Base-by-base conservation (phyloP, 2,329 filamentous ascomycete genomes). In the Diaporthe nobilis region DNA sequence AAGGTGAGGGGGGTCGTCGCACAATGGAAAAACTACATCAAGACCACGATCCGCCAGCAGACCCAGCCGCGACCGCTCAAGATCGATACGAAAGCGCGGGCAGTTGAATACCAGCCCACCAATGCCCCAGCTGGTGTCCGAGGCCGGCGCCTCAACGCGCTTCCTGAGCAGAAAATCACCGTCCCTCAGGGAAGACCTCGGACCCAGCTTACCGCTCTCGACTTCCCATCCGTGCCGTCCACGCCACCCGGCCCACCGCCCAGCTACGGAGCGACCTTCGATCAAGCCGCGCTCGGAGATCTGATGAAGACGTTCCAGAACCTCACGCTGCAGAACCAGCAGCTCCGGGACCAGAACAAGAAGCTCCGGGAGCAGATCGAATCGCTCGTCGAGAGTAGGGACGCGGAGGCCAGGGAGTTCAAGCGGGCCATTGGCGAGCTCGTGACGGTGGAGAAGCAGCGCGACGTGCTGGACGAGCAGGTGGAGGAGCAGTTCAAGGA, bases 181-280 rank as follows among this genome's bases (percentile, higher is more conserved):
- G 13, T 10, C 20, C 47, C 34, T 2, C 44, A 42, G 1, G 47
- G 3, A 34, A 17, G 3, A 39, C 12, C 13, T 15, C 47, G 34
- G 10, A 2, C 2, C 8, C 8, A 20, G 31, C 1, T 15, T 0
- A 7, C 13, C 15, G 31, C 34, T 5, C 2, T 22, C n/a, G 31
- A 22, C 5, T 10, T 28, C n/a, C 22, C 65, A 3, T 20, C n/a
- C 13, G 5, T 25, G 9, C 28, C 65, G 3, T 25, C n/a, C 13
- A 3, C 4, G 15, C 15, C 34, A 17, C 47, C 20, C 13, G 49
- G 9, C 31, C 12, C 47, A 31, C 22, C 47, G 13, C 34, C 65
- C n/a, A 9, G 20, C 34, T 10, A 42, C 49, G 34, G 65, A 9
- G 13, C 65, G 34, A 70, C n/a, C 22, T n/a, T 39, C 49, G 65